Conservation (phyloP, 495 filamentous ascomycete species). For the Pyronema domesticum region DNA sequence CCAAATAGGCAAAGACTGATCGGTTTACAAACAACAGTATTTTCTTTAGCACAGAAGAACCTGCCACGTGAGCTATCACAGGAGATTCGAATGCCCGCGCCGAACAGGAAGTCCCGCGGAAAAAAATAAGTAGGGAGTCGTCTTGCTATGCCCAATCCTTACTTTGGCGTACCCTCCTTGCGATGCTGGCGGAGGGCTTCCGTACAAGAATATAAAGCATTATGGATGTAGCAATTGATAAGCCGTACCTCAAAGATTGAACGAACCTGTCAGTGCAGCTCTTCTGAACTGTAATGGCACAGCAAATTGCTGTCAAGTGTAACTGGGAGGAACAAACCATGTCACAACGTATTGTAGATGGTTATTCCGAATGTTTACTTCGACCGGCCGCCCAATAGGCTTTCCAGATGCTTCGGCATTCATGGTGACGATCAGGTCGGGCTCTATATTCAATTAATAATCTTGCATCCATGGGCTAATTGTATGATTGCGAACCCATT, state of each 20-base stretch:
- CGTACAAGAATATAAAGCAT: slow-evolving; percentile 91
- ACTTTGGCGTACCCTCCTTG: slow-evolving; percentile 61
- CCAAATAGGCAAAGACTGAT: slow-evolving; percentile 56
- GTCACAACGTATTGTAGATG: slow-evolving; percentile 98
- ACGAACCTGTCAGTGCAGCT: slow-evolving; percentile 3
- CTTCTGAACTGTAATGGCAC: background rate
- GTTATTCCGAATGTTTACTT: slow-evolving; percentile 89
- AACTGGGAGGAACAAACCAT: slow-evolving; percentile 43
- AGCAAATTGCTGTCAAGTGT: slow-evolving; percentile 1
- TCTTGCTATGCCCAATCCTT: slow-evolving; percentile 44
- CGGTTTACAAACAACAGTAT: slow-evolving; percentile 51
- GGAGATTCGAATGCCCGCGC: slow-evolving; percentile 49
- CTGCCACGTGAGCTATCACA: slow-evolving; percentile 69
- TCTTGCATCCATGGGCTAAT: slow-evolving; percentile 4
- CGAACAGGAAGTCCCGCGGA: background rate
- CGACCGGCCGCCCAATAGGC: slow-evolving; percentile 75
- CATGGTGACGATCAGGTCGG: slow-evolving; percentile 54
- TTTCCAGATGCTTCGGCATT: slow-evolving; percentile 63
- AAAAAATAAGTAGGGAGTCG: background rate
- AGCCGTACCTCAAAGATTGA: slow-evolving; percentile 52
- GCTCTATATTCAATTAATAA: slow-evolving; percentile 33
- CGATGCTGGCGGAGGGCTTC: slow-evolving; percentile 57
- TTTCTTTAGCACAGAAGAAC: slow-evolving; percentile 65
- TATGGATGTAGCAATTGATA: slow-evolving; percentile 68
- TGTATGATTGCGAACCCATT: slow-evolving; percentile 41